Evolutionary conservation across 1,284 basidiomycete genomes (phyloP).

Genomic region (Afroboletus lepidellus): DNA sequence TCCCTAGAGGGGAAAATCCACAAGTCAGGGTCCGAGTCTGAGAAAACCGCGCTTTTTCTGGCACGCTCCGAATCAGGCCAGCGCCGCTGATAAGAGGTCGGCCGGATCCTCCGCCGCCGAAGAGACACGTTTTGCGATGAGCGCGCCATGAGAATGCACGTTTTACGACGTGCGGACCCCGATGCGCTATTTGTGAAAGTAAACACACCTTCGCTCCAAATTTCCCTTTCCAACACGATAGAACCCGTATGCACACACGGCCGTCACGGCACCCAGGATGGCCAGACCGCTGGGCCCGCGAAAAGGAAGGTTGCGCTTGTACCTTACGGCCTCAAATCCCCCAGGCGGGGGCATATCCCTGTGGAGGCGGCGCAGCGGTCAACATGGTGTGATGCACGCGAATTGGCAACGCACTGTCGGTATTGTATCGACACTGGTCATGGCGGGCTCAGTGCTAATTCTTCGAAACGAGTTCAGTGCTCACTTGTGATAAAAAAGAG

Average conservation of each 20-base stretch:
- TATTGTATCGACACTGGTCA: slow-evolving; percentile 60
- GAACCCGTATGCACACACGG: slow-evolving; percentile 90
- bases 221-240: slow-evolving; percentile 90
- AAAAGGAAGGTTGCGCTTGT: slow-evolving; percentile 94
- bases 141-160: slow-evolving; percentile 46
- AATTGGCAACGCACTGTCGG: slow-evolving; percentile 54
- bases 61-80: slow-evolving; percentile 37
- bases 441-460: not conserved
- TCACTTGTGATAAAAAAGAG: slow-evolving; percentile 18
- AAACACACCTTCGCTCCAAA: slow-evolving; percentile 84
- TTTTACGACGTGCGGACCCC: slow-evolving; percentile 62
- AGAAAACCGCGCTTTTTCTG: slow-evolving; percentile 37
- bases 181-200: slow-evolving; percentile 26
- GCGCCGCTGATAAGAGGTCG: slow-evolving; percentile 48
- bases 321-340: slow-evolving; percentile 91
- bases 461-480: slow-evolving; percentile 7
- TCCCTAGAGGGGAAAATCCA: slow-evolving; percentile 60
- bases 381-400: slow-evolving; percentile 6
- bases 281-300: slow-evolving; percentile 87
- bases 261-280: slow-evolving; percentile 83
- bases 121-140: slow-evolving; percentile 32
- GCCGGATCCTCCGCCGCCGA: slow-evolving; percentile 58
- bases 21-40: slow-evolving; percentile 39
- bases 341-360: slow-evolving; percentile 96
- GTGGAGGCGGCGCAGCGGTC: slow-evolving; percentile 21